phyloP scores from a whole-genome alignment of 2,329 filamentous ascomycete genomes.

The Knufia fluminis region DNA sequence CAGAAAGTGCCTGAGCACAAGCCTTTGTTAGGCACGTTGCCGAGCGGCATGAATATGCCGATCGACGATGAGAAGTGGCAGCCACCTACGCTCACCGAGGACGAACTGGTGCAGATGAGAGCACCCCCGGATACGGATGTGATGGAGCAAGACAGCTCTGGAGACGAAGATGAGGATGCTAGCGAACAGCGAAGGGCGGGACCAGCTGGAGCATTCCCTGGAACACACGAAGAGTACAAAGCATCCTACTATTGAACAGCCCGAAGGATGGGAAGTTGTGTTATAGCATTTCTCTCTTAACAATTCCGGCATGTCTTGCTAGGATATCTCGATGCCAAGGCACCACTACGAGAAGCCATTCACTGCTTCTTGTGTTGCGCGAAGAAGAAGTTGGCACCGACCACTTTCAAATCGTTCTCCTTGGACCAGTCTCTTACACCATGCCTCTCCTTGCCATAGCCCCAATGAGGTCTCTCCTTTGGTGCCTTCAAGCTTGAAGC shows the following conservation, averaged over 20 bases:
- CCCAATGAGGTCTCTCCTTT: constrained; percentile 41
- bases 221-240: constrained; percentile 18
- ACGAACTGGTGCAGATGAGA: constrained; percentile 51
- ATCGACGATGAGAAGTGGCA: constrained; percentile 40
- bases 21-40: constrained; percentile 66
- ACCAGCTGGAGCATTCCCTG: constrained; percentile 30
- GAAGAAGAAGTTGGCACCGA: constrained; percentile 26
- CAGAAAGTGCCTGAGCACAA: constrained; percentile 65
- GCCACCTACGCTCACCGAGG: constrained; percentile 55
- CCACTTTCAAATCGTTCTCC: constrained; percentile 25
- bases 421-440: constrained; percentile 36
- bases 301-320: neutral
- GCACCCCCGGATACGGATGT: constrained; percentile 46
- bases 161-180: constrained; percentile 36
- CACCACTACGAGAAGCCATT: neutral
- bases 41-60: constrained; percentile 81
- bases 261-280: neutral
- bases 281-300: too few relatives aligned
- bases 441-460: constrained; percentile 39
- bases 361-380: constrained; percentile 24
- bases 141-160: constrained; percentile 16
- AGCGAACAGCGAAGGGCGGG: constrained; percentile 22
- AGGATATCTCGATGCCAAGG: neutral
- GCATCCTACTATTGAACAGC: constrained; percentile 9
- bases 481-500: constrained; percentile 37